These are phyloP conservation scores for Aspergillus cejpii DNA, from an alignment of 2,329 filamentous ascomycete genomes.

Conservation along the genomic window DNA sequence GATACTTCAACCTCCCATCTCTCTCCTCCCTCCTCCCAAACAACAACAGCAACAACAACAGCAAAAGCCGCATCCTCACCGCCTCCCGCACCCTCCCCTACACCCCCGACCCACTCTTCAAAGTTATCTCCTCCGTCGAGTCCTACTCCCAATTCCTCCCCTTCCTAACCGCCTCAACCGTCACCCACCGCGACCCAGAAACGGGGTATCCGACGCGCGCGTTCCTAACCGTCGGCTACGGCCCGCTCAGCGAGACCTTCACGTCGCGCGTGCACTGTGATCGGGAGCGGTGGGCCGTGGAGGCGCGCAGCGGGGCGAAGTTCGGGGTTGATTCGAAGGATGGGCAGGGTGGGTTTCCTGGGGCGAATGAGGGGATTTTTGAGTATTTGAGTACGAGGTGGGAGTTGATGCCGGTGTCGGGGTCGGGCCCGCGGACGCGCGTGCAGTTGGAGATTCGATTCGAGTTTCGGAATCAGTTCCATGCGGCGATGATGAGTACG, in stretches of 20 bases:
- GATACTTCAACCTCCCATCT: conserved; percentile 25
- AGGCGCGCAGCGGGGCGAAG: conserved; percentile 54
- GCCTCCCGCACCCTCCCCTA: conserved; percentile 74
- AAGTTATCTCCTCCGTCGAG: conserved; percentile 79
- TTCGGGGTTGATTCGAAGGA: conserved; percentile 53
- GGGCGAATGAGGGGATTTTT: conserved; percentile 44
- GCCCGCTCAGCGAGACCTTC: conserved; percentile 75
- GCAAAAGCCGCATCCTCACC: conserved; percentile 58
- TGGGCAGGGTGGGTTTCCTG: conserved; percentile 41
- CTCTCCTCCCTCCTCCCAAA: conserved; percentile 26
- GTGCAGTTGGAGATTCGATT: conserved; percentile 73
- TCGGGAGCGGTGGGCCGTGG: conserved; percentile 59
- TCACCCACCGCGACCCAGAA: conserved; percentile 63
- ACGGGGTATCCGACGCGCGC: conserved; percentile 60
- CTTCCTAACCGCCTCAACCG: conserved; percentile 70
- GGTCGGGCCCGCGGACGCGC: conserved; percentile 52
- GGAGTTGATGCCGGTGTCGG: conserved; percentile 35
- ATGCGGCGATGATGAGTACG: conserved; percentile 71
- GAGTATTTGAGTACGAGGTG: conserved; percentile 43
- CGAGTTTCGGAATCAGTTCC: conserved; percentile 81
- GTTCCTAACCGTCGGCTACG: conserved; percentile 78
- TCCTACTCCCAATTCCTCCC: conserved; percentile 84
- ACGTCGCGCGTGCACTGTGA: conserved; percentile 72
- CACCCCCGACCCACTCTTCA: conserved; percentile 63
- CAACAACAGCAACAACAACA: conserved; percentile 18